Conservation (phyloP, 1,139 yeast species). For the Blastobotrys aristatus region DNA sequence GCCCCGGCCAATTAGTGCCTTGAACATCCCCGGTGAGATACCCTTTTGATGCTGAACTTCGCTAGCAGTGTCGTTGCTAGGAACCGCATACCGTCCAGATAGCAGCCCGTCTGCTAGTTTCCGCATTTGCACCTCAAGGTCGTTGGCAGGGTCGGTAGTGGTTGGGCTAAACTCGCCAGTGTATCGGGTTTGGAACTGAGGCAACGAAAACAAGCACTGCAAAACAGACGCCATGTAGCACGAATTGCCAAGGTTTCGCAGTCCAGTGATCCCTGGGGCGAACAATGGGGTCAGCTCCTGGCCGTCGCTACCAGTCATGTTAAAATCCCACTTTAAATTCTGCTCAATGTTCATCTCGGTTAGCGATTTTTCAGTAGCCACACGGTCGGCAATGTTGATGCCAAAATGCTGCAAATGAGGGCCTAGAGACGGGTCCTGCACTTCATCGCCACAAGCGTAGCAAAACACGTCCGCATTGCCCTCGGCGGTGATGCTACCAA, state of each 20-base stretch:
- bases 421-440: constrained; percentile 60
- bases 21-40: constrained; percentile 70
- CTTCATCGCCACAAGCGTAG: constrained; percentile 84
- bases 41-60: constrained; percentile 60
- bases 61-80: constrained; percentile 29
- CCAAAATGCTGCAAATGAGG: constrained; percentile 55
- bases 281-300: constrained; percentile 56
- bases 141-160: constrained; percentile 52
- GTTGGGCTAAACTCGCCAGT: constrained; percentile 18
- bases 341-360: constrained; percentile 90
- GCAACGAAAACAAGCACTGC: constrained; percentile 60
- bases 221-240: constrained; percentile 83
- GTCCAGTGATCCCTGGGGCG: constrained; percentile 71
- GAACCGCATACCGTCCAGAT: constrained; percentile 68
- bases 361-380: constrained; percentile 73
- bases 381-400: constrained; percentile 57
- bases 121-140: constrained; percentile 63
- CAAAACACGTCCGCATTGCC: constrained; percentile 76
- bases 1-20: constrained; percentile 65
- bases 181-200: constrained; percentile 34
- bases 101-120: constrained; percentile 76
- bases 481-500: constrained; percentile 77
- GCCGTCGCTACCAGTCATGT: constrained; percentile 70
- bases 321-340: constrained; percentile 89
- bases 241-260: constrained; percentile 86